A percentile compares a stretch with the other conserved stretches of the same genome.
These are phyloP conservation scores for Bretziella fagacearum DNA, from an alignment of 2,329 filamentous ascomycete species.

Conservation along the genomic window DNA sequence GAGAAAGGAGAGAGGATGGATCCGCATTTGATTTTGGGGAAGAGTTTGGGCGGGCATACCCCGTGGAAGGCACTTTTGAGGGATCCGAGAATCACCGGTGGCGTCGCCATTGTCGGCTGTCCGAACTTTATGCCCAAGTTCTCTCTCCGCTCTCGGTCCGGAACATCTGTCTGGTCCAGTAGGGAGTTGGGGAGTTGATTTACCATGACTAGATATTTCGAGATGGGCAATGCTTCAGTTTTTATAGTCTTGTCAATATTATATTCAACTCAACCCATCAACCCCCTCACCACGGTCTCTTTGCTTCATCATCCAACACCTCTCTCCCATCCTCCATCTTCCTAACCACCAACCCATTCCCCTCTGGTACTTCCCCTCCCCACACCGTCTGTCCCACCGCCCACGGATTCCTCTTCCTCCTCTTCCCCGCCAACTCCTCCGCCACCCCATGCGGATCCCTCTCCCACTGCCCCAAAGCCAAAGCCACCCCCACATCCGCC, in stretches of 20 bases:
- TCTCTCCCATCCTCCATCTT: constrained; percentile 23
- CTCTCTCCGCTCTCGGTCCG: too few species aligned
- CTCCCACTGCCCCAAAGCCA: constrained; percentile 32
- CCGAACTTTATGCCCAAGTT: constrained; percentile 61
- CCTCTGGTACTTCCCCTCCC: constrained; percentile 20
- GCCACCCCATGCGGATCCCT: constrained; percentile 36
- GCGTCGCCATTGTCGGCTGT: constrained; percentile 69
- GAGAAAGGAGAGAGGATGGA: constrained; percentile 30
- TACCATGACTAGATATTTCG: too few species aligned
- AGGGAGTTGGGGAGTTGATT: too few species aligned
- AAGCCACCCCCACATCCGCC: constrained; percentile 27
- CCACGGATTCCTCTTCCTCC: constrained; percentile 34
- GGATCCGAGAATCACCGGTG: constrained; percentile 63
- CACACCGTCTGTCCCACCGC: constrained; percentile 25
- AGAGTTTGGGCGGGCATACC: constrained; percentile 75
- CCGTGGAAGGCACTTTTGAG: constrained; percentile 69
- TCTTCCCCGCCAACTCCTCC: constrained; percentile 29
- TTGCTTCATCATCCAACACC: constrained; percentile 24
- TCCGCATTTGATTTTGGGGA: constrained; percentile 56
- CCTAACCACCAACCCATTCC: constrained; percentile 25
- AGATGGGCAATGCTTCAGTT: too few species aligned
- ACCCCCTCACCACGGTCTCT: constrained; percentile 29
- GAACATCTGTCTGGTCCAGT: too few species aligned
- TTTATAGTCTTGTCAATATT: too few species aligned
- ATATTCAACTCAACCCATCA: not conserved